A percentile compares a stretch with the other conserved stretches of the same genome.
These are phyloP conservation scores for Protea cynaroides DNA, from an alignment of 164 flowering plant genomes.

Conservation along the genomic window DNA sequence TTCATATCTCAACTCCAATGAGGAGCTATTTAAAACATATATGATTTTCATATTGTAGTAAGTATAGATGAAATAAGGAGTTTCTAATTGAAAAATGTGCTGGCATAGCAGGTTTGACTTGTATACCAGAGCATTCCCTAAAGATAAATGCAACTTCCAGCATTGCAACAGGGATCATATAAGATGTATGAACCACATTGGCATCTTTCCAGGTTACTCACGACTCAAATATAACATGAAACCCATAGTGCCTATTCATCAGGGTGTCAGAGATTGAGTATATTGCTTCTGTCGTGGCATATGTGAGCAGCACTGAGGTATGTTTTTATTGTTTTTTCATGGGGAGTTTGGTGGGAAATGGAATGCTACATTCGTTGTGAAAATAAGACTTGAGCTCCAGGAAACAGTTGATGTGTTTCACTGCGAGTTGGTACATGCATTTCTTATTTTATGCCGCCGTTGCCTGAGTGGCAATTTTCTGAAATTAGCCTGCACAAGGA, in stretches of 20 bases:
- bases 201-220: conserved; percentile 1
- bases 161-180: conserved; percentile 50
- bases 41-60: too few relatives aligned
- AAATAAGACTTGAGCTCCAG: not conserved
- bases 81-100: not conserved
- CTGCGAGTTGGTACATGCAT: not conserved
- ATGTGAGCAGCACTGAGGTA: not conserved
- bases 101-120: conserved; percentile 54
- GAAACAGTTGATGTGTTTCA: not conserved
- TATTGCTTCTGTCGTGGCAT: not conserved
- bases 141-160: conserved; percentile 89
- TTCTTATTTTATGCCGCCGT: not conserved
- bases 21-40: not conserved
- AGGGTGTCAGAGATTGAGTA: not conserved
- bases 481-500: conserved; percentile 4
- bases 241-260: not conserved
- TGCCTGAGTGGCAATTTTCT: not conserved
- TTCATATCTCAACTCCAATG: not conserved
- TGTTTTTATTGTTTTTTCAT: not conserved
- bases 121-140: conserved; percentile 73
- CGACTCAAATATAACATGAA: not conserved
- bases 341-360: not conserved
- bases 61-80: not conserved
- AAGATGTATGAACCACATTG: conserved; percentile 22
- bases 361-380: conserved; percentile 1